phyloP scores from a whole-genome alignment of 352 stramenopile genomes.

The Achlya hypogyna region DNA sequence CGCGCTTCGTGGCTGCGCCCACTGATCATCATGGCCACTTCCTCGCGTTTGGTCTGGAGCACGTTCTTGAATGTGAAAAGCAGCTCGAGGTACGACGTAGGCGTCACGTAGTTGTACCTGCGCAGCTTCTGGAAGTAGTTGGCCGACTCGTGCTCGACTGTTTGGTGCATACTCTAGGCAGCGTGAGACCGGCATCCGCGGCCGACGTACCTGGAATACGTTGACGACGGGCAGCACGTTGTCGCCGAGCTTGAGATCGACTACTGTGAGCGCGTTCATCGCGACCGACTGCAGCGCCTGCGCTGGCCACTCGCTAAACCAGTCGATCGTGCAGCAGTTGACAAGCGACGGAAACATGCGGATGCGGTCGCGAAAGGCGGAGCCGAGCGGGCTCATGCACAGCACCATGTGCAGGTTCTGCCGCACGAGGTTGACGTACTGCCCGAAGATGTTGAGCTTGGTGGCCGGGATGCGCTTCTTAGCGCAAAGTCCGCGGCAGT shows the following conservation, averaged over 20 bases:
- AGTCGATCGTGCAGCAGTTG: slow-evolving; percentile 86
- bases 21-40: slow-evolving; percentile 78
- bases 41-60: slow-evolving; percentile 79
- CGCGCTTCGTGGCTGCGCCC: neutral
- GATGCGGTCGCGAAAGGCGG: slow-evolving; percentile 85
- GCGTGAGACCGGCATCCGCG: neutral
- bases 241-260: slow-evolving; percentile 53
- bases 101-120: slow-evolving; percentile 91
- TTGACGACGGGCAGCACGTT: slow-evolving; percentile 51
- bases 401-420: slow-evolving; percentile 89
- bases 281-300: slow-evolving; percentile 77
- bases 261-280: slow-evolving; percentile 42
- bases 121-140: slow-evolving; percentile 84
- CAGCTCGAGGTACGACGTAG: slow-evolving; percentile 91
- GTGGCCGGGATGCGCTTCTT: slow-evolving; percentile 87
- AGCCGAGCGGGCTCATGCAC: slow-evolving; percentile 88
- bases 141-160: slow-evolving; percentile 66
- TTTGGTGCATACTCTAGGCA: slow-evolving; percentile 84
- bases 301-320: slow-evolving; percentile 82
- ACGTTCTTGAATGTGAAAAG: slow-evolving; percentile 89
- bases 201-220: slow-evolving; percentile 13
- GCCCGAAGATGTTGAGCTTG: slow-evolving; percentile 91
- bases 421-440: slow-evolving; percentile 89
- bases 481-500: slow-evolving; percentile 83
- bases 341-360: slow-evolving; percentile 87